Evolutionary conservation across 768 basidiomycete species (phyloP).

Genomic region (Leccinum pellstonianum): DNA sequence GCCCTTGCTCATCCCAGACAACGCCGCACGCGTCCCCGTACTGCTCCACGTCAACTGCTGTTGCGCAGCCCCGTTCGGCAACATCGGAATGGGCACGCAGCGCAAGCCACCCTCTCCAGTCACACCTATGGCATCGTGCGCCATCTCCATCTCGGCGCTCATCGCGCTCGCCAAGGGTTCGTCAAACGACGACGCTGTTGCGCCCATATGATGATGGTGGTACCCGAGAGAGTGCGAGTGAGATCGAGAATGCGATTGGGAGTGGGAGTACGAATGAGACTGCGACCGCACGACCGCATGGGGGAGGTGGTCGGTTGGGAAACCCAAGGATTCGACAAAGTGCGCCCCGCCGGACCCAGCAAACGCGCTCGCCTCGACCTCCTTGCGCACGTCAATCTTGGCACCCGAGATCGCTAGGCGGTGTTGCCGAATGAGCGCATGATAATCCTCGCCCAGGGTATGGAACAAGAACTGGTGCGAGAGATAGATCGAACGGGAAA

Average conservation of each 20-base stretch:
- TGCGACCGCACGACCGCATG: not conserved
- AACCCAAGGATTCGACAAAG: slow-evolving; percentile 25
- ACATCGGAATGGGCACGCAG: slow-evolving; percentile 59
- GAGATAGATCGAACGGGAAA: slow-evolving; percentile 78
- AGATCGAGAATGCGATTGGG: slow-evolving; percentile 7
- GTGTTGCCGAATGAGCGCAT: slow-evolving; percentile 68
- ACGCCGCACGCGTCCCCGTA: slow-evolving; percentile 13
- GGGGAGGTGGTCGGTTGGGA: not conserved
- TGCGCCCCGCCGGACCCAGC: slow-evolving; percentile 24
- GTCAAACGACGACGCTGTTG: slow-evolving; percentile 55
- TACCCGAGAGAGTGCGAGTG: not conserved
- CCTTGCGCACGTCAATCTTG: slow-evolving; percentile 69
- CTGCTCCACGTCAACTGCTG: slow-evolving; percentile 17
- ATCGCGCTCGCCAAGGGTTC: slow-evolving; percentile 78
- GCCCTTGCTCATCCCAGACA: slow-evolving; percentile 15
- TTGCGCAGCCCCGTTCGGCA: slow-evolving; percentile 63
- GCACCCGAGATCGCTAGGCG: slow-evolving; percentile 55
- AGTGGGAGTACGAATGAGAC: not conserved
- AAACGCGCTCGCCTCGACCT: slow-evolving; percentile 66
- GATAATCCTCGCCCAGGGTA: slow-evolving; percentile 72
- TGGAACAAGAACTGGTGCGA: slow-evolving; percentile 84
- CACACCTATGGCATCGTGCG: slow-evolving; percentile 35
- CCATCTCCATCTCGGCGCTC: slow-evolving; percentile 59
- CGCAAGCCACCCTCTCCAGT: slow-evolving; percentile 36
- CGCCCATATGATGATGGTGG: slow-evolving; percentile 28